Evolutionary conservation across 805 yeast species (phyloP).

Genomic region (Ogataea zsoltii): DNA sequence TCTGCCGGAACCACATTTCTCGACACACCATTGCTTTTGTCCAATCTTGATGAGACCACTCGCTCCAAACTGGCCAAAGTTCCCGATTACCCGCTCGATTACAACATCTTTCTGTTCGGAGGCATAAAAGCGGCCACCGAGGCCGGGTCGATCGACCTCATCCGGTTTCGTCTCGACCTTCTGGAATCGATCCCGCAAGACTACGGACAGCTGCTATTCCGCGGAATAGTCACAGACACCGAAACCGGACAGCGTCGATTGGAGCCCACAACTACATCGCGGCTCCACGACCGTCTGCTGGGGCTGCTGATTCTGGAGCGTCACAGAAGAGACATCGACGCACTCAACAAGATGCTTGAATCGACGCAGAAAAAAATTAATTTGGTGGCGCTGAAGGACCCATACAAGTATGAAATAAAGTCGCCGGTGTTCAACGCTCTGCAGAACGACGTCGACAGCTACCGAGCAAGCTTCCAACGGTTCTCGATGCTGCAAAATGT

Average conservation of each 20-base stretch:
- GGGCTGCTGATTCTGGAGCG: constrained; percentile 36
- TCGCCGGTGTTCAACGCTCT: constrained; percentile 33
- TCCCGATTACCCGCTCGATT: constrained; percentile 40
- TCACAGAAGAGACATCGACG: constrained; percentile 35
- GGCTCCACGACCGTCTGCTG: constrained; percentile 36
- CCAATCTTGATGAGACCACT: constrained; percentile 15
- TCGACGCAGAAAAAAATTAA: constrained; percentile 16
- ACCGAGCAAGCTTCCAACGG: constrained; percentile 30
- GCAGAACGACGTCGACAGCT: constrained; percentile 17
- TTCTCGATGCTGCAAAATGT: constrained; percentile 37
- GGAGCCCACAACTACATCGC: constrained; percentile 33
- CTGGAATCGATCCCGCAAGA: constrained; percentile 27
- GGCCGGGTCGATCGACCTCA: constrained; percentile 21
- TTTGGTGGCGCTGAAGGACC: constrained; percentile 29
- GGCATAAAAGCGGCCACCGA: constrained; percentile 31
- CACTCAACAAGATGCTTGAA: constrained; percentile 26
- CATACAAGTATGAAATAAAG: constrained; percentile 35
- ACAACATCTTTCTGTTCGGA: constrained; percentile 37
- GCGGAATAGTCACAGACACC: constrained; percentile 20
- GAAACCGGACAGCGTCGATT: constrained; percentile 14
- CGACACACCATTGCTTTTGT: constrained; percentile 12
- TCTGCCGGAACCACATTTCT: constrained; percentile 11
- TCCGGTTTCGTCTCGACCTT: constrained; percentile 24
- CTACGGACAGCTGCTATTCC: constrained; percentile 22
- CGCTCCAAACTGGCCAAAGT: constrained; percentile 24